Base-by-base conservation (phyloP, 331 rosid species). In the Malus hybrid region DNA sequence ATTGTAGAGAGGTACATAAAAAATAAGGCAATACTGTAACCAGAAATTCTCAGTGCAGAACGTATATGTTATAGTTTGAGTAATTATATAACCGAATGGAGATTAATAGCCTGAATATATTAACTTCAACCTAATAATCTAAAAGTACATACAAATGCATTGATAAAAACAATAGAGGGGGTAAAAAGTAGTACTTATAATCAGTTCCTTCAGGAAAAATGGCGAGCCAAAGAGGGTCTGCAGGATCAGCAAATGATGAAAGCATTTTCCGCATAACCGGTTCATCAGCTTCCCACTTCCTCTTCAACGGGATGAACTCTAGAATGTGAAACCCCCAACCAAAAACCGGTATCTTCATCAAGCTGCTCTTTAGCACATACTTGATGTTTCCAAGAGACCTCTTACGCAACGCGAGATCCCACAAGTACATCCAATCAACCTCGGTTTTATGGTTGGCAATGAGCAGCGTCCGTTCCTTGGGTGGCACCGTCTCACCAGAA, bases 351-450 rank as follows among this genome's bases (percentile, higher is more conserved):
- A 95, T 61, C 79, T 92, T 95, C 99, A 95, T 92, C 82, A 95
- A 82, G 89, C 96, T 95, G 77, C 89, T 86, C 81, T 95, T 95
- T 15, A 95, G 91, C 57, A 95, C 83, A 76, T 95, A 95, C 59
- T 92, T 95, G 83, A 95, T 89, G 86, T 60, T 67, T 54, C 99
- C 99, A 4, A 92, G 65, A 22, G 91, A 83, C 67, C 97, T 91
- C 57, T 90, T 95, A 59, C 98, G 77, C 84, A 90, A 79, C 20
- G 97, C 99, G 61, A 95, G 91, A 80, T 90, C 80, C 99, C 99
- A 95, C 87, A 95, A 88, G 87, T 90, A 95, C 99, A 95, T 95
- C 99, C 99, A 95, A 81, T 95, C 99, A 65, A 95, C 99, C 84
- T 95, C 99, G 29, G 97, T 95, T 84, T 92, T 86, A 83, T 95